phyloP scores from a whole-genome alignment of 305 asterid genomes.

The Solanum hybrid region DNA sequence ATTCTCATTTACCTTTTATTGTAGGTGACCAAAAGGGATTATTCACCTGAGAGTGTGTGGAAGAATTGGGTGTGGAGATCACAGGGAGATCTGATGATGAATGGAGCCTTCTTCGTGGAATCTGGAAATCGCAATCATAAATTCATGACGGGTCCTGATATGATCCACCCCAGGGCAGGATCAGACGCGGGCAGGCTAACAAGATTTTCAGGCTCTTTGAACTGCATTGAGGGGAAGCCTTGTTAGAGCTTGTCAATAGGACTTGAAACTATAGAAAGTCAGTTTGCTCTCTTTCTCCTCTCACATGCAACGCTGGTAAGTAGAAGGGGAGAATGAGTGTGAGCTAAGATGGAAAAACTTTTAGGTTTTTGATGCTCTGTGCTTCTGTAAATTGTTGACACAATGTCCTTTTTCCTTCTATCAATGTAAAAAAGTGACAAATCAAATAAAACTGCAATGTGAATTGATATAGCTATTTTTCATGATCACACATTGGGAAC shows the following conservation, averaged over 20 bases:
- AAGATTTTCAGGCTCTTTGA: slow-evolving; percentile 14
- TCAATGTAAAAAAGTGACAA: not conserved
- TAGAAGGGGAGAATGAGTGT: slow-evolving; percentile 12
- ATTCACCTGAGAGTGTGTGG: slow-evolving; percentile 23
- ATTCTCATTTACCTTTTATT: not conserved
- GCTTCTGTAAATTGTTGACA: not conserved
- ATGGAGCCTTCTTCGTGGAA: slow-evolving; percentile 25
- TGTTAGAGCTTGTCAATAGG: slow-evolving; percentile 9
- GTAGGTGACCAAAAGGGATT: slow-evolving; percentile 32
- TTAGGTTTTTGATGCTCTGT: slow-evolving; percentile 1
- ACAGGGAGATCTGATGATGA: slow-evolving; percentile 24
- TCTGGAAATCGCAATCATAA: slow-evolving; percentile 19
- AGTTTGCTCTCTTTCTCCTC: slow-evolving; percentile 11
- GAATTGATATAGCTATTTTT: not conserved
- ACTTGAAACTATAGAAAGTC: slow-evolving; percentile 3
- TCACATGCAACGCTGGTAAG: not conserved
- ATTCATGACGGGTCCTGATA: slow-evolving; percentile 5
- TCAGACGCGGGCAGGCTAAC: slow-evolving; percentile 11
- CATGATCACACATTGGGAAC: not conserved
- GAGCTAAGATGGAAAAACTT: slow-evolving; percentile 1
- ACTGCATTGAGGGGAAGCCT: slow-evolving; percentile 9
- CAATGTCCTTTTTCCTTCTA: not conserved
- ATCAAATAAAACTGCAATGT: not conserved
- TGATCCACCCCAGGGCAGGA: slow-evolving; percentile 17
- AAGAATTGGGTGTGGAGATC: slow-evolving; percentile 30